Base-by-base conservation (phyloP, 768 basidiomycete species). In the Pleurotus eryngii region DNA sequence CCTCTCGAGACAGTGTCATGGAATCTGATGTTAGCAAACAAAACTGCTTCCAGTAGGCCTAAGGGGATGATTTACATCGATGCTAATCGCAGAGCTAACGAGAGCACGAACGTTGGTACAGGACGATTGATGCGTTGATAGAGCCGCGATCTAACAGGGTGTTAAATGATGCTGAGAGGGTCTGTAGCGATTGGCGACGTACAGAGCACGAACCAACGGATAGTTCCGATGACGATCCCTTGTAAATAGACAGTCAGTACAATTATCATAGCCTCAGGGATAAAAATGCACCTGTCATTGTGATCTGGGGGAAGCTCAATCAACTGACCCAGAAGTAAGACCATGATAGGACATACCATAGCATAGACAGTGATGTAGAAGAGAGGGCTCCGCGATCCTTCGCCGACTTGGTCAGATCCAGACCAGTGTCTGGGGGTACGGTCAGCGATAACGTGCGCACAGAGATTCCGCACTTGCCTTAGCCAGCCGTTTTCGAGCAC, bases 11-110 rank as follows among this genome's bases (percentile, higher is more conserved):
- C 83, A 0, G 94, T 97, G 65, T 97, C 95, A 63, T 96, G 95
- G 78, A 97, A 96, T 42, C 94, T 83, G 57, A 96, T 86, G 46
- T 92, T 84, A 6, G 94, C 91, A 64, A 95, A 95, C 1, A 97
- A 74, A 2, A 96, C 86, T 0, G 85, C 70, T 65, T 95, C 89
- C 24, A 95, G 73, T 39, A 95, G 77, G 37, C 76, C 83, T 80
- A 46, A 4, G 14, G 58, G 38, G 8, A 37, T 24, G 20, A 49
- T 63, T 22, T 35, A 3, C 3, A 24, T 56, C 40, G 2, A 1
- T 4, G 5, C 17, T 6, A 43, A 51, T 46, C 20, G 14, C 9
- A 8, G 42, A 15, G 14, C 15, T 18, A 47, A 20, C n/a, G 57
- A 30, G 49, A 22, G 48, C 30, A 58, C 67, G 45, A 59, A 87